phyloP scores from a whole-genome alignment of 140 eudicot species.

The Oenanthe javanica region DNA sequence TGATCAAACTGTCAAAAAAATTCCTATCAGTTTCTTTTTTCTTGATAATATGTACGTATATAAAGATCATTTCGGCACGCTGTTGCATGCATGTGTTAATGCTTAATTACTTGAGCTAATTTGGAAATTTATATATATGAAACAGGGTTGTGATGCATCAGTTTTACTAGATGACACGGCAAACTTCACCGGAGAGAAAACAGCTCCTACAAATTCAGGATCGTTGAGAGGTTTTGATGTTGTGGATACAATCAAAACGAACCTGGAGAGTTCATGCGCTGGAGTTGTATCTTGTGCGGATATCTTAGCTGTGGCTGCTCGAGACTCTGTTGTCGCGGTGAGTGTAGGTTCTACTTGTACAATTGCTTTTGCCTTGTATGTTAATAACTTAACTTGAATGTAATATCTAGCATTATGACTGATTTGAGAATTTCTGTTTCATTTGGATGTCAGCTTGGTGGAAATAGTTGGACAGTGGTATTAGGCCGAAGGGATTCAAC shows the following conservation, averaged over 20 bases:
- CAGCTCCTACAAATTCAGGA: constrained; percentile 22
- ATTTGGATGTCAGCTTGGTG: constrained; percentile 48
- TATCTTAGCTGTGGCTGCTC: constrained; percentile 24
- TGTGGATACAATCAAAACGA: constrained; percentile 30
- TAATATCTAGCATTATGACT: not conserved
- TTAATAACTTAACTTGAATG: not conserved
- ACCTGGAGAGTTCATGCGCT: constrained; percentile 21
- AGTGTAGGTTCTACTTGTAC: not conserved
- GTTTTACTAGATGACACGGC: constrained; percentile 32
- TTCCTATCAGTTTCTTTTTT: too few species aligned
- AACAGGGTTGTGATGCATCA: constrained; percentile 45
- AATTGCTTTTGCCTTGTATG: not conserved
- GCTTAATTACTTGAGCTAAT: constrained; percentile 7
- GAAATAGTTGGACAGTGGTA: constrained; percentile 54
- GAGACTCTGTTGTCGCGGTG: constrained; percentile 24
- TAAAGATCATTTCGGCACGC: not conserved
- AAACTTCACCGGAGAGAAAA: constrained; percentile 29
- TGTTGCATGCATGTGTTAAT: not conserved
- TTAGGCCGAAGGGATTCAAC: constrained; percentile 78
- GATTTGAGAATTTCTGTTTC: not conserved
- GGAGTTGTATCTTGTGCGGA: constrained; percentile 40
- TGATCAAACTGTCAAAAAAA: too few species aligned
- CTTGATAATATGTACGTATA: not conserved
- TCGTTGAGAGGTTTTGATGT: constrained; percentile 44
- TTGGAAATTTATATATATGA: not conserved